Evolutionary conservation across 129 eudicot genomes (phyloP), one percentile per base, ranked within the genome.

Genomic region (Helichrysum umbraculigerum): DNA sequence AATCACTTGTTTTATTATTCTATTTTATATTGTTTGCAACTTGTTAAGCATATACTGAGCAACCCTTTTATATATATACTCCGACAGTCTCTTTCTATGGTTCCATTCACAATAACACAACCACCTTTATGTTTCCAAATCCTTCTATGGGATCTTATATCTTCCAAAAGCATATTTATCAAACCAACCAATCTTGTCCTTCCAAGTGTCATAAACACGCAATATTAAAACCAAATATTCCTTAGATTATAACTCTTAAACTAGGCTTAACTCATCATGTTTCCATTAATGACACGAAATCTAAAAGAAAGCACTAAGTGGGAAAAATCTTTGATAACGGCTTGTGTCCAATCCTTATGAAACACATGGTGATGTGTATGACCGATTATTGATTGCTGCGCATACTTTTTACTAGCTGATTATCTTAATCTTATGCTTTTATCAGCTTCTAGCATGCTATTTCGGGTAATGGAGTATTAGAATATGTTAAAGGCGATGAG

Each of bases 401-500:
- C 11, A 60, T 33, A 60, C 79, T 60, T 47, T 42, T n/a, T 25
- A 25, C 28, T 64, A 72, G 66, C 50, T 25, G 28, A 25, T 72
- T 20, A 20, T 72, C 28, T 77, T 71, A 67, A 71, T 77, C 75
- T 57, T 25, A 44, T 74, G 81, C 72, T 35, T 82, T n/a, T n/a
- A n/a, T n/a, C n/a, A n/a, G n/a, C n/a, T n/a, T 87, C 89, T 56
- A 60, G 79, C 34, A 78, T 84, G 74, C 88, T 80, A 75, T 78
- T 77, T 84, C 14, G 21, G 85, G 86, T 68, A 25, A 82, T 77
- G 82, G 83, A 63, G 81, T 64, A 76, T 72, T 86, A 79, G 37
- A 69, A 78, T 71, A 81, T 71, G 62, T 42, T 66, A 78, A 78
- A 75, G 70, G 58, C 11, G 52, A 78, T 79, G 86, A 90, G 81